Evolutionary conservation across 768 basidiomycete species (phyloP).

Genomic region (Leucogyrophana mollusca): DNA sequence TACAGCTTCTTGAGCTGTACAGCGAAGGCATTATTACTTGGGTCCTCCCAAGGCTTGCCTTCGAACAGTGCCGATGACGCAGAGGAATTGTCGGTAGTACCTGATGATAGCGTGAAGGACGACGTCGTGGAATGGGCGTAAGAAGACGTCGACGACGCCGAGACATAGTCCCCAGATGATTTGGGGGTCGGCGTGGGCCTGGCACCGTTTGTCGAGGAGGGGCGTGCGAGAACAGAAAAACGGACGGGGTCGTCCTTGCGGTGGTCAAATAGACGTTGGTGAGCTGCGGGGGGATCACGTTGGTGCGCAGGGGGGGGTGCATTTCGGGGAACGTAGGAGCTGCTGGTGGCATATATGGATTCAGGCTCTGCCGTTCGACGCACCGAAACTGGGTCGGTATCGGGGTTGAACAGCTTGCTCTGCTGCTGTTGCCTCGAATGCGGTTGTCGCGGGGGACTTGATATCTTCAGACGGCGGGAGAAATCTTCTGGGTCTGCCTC

Average conservation of each 20-base stretch:
- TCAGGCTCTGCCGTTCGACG: conserved; percentile 67
- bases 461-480: conserved; percentile 68
- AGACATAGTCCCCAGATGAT: conserved; percentile 67
- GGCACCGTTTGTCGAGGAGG: conserved; percentile 28
- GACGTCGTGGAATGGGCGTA: conserved; percentile 70
- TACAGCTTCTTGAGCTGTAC: conserved; percentile 80
- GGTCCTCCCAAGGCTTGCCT: conserved; percentile 47
- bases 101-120: conserved; percentile 69
- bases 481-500: conserved; percentile 75
- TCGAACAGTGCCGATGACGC: conserved; percentile 72
- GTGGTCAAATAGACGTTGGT: conserved; percentile 79
- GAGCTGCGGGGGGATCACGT: conserved; percentile 29
- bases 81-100: conserved; percentile 73
- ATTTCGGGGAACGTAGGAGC: conserved; percentile 41
- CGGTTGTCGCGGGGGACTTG: conserved; percentile 43
- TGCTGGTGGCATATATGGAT: conserved; percentile 50
- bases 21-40: conserved; percentile 67
- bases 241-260: conserved; percentile 88
- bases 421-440: conserved; percentile 32
- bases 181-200: conserved; percentile 56
- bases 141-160: conserved; percentile 72
- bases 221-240: conserved; percentile 67
- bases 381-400: conserved; percentile 64
- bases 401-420: conserved; percentile 69
- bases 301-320: conserved; percentile 31